Percentiles rank a stretch among this genome's conserved stretches.
These are phyloP conservation scores for Fagus sylvatica DNA, from an alignment of 306 rosid species.

Conservation along the genomic window DNA sequence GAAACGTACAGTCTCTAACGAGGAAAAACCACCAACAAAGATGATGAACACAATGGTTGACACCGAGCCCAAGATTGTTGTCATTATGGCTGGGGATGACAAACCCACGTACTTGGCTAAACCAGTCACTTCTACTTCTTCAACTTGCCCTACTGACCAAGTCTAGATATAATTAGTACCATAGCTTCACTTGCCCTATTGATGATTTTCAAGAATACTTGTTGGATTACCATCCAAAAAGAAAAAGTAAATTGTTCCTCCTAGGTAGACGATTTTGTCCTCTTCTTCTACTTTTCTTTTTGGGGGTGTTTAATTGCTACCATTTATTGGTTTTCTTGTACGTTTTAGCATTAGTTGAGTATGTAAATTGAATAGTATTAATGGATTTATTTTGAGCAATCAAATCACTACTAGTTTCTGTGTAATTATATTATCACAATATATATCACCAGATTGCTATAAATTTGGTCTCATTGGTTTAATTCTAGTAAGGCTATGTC, in stretches of 20 bases:
- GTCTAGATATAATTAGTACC: not conserved
- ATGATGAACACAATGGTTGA: not conserved
- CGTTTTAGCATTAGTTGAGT: not conserved
- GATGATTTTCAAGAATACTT: not conserved
- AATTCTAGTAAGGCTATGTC: too few relatives aligned
- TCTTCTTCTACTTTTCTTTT: not conserved
- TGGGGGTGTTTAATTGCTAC: not conserved
- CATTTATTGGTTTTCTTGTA: slow-evolving; percentile 1
- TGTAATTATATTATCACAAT: too few relatives aligned
- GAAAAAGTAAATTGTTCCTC: not conserved
- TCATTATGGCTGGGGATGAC: slow-evolving; percentile 59
- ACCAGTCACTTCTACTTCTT: not conserved
- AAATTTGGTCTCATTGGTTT: too few relatives aligned
- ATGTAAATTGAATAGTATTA: not conserved
- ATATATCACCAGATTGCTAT: too few relatives aligned
- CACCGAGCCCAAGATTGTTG: slow-evolving; percentile 36
- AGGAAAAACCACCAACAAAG: slow-evolving; percentile 12
- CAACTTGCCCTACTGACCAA: not conserved
- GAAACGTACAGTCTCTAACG: slow-evolving; percentile 26
- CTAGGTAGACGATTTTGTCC: not conserved
- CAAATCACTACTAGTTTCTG: not conserved
- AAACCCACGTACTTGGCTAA: slow-evolving; percentile 48
- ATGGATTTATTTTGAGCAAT: slow-evolving; percentile 7
- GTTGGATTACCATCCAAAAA: too few relatives aligned
- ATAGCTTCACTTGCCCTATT: not conserved